These are phyloP conservation scores for Globisporangium canariense DNA, from an alignment of 352 stramenopile species.

Conservation along the genomic window DNA sequence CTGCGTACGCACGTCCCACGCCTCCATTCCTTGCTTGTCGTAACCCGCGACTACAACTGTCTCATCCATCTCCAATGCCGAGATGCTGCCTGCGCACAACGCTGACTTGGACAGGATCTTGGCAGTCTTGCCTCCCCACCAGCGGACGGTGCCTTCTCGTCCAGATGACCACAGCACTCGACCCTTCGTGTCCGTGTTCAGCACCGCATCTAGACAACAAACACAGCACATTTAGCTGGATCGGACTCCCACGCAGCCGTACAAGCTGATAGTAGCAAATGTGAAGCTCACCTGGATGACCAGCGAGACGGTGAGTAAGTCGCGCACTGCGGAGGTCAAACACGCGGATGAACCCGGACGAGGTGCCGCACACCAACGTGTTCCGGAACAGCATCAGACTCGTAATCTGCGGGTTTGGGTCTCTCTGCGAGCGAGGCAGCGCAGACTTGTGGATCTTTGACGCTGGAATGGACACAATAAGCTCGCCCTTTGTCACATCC, in stretches of 20 bases:
- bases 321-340: slow-evolving; percentile 81
- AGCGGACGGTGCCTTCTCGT: slow-evolving; percentile 77
- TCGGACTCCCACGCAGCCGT: not conserved
- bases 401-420: slow-evolving; percentile 74
- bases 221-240: slow-evolving; percentile 1
- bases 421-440: slow-evolving; percentile 59
- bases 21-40: slow-evolving; percentile 78
- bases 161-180: slow-evolving; percentile 84
- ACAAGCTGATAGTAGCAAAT: not conserved
- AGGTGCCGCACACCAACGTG: slow-evolving; percentile 85
- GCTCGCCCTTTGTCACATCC: slow-evolving; percentile 84
- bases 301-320: slow-evolving; percentile 78
- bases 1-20: slow-evolving; percentile 87
- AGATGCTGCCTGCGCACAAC: slow-evolving; percentile 72
- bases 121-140: slow-evolving; percentile 86
- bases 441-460: slow-evolving; percentile 84
- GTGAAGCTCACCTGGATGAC: slow-evolving; percentile 65
- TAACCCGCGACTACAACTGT: slow-evolving; percentile 86
- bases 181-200: slow-evolving; percentile 83
- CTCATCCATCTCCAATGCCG: slow-evolving; percentile 86
- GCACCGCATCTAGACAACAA: slow-evolving; percentile 53
- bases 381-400: slow-evolving; percentile 87
- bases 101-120: slow-evolving; percentile 85
- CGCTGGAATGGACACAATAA: slow-evolving; percentile 73
- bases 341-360: slow-evolving; percentile 81